Base-by-base conservation (phyloP, 495 filamentous ascomycete species). In the Poronia punctata region DNA sequence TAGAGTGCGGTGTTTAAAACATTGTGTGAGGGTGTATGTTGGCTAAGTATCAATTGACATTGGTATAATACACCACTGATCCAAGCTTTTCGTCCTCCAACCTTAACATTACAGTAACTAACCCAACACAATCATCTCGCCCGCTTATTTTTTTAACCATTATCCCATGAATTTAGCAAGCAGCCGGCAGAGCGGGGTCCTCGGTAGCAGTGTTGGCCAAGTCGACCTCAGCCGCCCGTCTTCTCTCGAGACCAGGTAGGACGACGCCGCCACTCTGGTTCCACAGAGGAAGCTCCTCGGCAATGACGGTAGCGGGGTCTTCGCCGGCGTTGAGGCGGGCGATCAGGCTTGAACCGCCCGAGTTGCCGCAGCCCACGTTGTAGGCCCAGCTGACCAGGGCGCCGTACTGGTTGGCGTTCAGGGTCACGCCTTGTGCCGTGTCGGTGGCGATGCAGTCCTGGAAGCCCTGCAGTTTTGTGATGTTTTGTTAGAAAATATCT, bases 361-460 rank as follows among this genome's bases (percentile, higher is more conserved):
- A 64, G 37, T 58, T 62, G n/a, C 67, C 68, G 48, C 67, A 73
- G 14, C 71, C 71, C 9, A 68, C 59, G 52, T 73, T 75, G 58
- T 64, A 74, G 7, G 68, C 56, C 59, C 64, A 74, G 38, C 56
- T 63, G 22, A 70, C 61, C 7, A 74, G 54, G 0, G 70, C 70
- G 21, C 68, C 72, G 48, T 67, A 74, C 49, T 73, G 61, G 51
- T 75, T 72, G 9, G 51, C 57, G 45, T 70, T 73, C 31, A 75
- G 60, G 11, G 48, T 54, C 24, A 65, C 61, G 7, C 40, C 44
- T 33, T 49, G 45, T 18, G 53, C 61, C 23, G 57, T 56, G 35
- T 66, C 48, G 17, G 46, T 37, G 11, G 59, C 64, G 44, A 73
- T 57, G 54, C 66, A 71, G 20, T 51, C 44, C 24, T 45, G 49